phyloP scores from a whole-genome alignment of 495 filamentous ascomycete species.

The Aspergillus avenaceus region DNA sequence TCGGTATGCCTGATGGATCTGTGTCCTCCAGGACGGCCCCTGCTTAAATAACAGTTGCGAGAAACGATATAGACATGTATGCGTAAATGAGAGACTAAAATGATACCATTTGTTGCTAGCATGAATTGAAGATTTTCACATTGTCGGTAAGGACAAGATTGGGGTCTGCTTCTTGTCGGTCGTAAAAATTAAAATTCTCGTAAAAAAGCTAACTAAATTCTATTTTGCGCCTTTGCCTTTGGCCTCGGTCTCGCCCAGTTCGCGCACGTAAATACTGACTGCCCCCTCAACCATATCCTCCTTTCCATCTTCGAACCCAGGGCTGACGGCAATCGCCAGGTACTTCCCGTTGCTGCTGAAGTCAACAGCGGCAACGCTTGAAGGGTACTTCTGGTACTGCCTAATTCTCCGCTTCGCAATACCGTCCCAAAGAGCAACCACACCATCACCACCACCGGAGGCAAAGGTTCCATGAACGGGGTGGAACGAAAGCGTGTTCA shows the following conservation, averaged over 20 bases:
- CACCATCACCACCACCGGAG: conserved; percentile 86
- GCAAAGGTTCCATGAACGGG: conserved; percentile 89
- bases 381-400: conserved; percentile 79
- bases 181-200: conserved; percentile 10
- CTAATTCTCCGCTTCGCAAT: conserved; percentile 84
- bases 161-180: conserved; percentile 2
- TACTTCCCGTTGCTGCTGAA: conserved; percentile 80
- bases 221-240: conserved; percentile 76
- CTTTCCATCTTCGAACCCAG: conserved; percentile 88
- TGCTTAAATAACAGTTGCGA: conserved; percentile 8
- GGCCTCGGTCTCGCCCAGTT: conserved; percentile 81
- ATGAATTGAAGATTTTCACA: conserved; percentile 1
- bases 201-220: background rate
- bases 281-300: conserved; percentile 66
- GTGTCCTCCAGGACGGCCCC: conserved; percentile 50
- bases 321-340: conserved; percentile 78
- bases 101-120: conserved; percentile 7
- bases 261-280: conserved; percentile 74
- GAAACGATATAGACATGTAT: background rate
- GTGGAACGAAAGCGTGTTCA: conserved; percentile 92
- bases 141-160: background rate
- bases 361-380: conserved; percentile 69
- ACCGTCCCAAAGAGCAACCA: conserved; percentile 95
- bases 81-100: background rate
- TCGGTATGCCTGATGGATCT: conserved; percentile 80